A percentile compares a stretch with the other conserved stretches of the same genome.
phyloP scores from a whole-genome alignment of 352 stramenopile species.

The Pythium folliculosum region DNA sequence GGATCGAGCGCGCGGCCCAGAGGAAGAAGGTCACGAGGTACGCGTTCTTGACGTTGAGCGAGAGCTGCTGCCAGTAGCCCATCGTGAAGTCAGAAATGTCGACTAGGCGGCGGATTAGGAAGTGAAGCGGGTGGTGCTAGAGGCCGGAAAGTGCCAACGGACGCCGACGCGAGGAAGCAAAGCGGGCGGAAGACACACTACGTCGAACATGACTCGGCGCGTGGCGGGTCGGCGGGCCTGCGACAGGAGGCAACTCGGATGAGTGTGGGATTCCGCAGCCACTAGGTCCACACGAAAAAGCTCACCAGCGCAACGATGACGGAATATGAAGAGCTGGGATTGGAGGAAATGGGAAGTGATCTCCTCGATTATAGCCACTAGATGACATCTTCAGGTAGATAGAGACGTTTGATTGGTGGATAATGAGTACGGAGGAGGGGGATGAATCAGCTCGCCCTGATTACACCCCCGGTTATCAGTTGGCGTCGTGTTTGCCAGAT shows the following conservation, averaged over 20 bases:
- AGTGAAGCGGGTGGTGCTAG: neutral
- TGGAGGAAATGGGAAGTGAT: slow-evolving; percentile 18
- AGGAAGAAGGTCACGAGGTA: slow-evolving; percentile 81
- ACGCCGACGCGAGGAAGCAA: too few species aligned
- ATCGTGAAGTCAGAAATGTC: neutral
- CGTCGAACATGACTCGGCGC: slow-evolving; percentile 4
- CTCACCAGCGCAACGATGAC: slow-evolving; percentile 17
- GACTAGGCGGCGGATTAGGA: neutral
- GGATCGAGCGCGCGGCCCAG: slow-evolving; percentile 66
- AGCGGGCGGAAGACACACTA: neutral
- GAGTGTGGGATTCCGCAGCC: neutral
- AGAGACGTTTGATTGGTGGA: neutral
- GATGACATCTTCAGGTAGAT: neutral
- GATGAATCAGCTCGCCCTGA: neutral
- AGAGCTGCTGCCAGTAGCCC: slow-evolving; percentile 15
- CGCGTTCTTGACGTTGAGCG: slow-evolving; percentile 56
- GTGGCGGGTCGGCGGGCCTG: neutral
- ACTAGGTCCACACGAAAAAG: neutral
- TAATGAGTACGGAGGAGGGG: neutral
- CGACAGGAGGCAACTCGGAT: neutral
- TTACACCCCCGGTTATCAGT: neutral
- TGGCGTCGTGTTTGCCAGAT: neutral
- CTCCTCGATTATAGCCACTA: slow-evolving; percentile 1
- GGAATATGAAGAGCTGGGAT: neutral
- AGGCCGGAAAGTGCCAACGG: too few species aligned